A percentile compares a stretch with the other conserved stretches of the same genome.
Conservation (phyloP, 2,329 filamentous ascomycete species). For the Pseudogymnoascus verrucosus region DNA sequence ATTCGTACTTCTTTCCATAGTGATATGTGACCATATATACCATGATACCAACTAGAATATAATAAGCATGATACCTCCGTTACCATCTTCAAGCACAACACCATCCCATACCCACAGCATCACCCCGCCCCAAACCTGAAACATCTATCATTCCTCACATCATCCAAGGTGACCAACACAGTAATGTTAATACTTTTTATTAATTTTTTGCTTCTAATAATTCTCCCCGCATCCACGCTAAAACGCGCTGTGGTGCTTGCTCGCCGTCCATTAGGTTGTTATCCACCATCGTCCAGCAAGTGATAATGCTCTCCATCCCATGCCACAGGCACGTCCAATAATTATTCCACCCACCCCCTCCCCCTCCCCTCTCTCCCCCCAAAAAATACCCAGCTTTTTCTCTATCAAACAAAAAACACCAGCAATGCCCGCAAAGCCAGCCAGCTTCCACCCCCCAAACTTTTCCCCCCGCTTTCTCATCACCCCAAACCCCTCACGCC, state of each 20-base stretch:
- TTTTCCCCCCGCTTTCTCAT: not conserved
- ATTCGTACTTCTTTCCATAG: not conserved
- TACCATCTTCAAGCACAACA: not conserved
- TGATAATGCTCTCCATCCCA: not conserved
- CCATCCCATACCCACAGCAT: not conserved
- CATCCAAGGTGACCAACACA: not conserved
- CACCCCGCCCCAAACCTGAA: not conserved
- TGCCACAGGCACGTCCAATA: not conserved
- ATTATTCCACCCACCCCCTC: not conserved
- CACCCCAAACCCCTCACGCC: not conserved
- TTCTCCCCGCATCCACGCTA: not conserved
- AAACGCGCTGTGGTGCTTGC: not conserved
- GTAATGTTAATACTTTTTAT: not conserved
- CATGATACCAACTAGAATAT: not conserved
- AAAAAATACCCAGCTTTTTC: not conserved
- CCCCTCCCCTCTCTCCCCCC: not conserved
- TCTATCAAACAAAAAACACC: not conserved
- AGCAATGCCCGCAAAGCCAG: not conserved
- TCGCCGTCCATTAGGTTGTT: not conserved
- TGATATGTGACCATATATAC: not conserved
- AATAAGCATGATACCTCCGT: not conserved
- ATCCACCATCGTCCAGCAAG: conserved; percentile 5
- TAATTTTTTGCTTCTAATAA: not conserved
- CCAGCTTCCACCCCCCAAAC: not conserved
- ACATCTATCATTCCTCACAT: not conserved